Evolutionary conservation across 2,329 filamentous ascomycete species (phyloP), one percentile per base, ranked within the genome.

Genomic region (Fusarium vanettenii): DNA sequence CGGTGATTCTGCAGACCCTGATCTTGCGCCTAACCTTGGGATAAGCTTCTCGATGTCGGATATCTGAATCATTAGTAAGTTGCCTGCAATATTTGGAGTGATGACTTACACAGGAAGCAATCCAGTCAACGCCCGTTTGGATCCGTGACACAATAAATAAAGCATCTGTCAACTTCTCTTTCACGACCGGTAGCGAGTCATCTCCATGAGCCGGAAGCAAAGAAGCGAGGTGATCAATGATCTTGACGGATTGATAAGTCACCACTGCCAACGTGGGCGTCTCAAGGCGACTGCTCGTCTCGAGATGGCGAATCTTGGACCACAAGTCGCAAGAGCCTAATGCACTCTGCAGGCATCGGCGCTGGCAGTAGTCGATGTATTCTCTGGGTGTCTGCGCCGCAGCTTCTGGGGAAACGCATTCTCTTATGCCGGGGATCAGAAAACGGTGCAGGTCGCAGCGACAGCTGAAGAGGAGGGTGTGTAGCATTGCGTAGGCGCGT

Each of bases 371-470:
- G 25, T 74, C 61, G 10, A 71, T 66, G 13, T 73, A 78, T 1
- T 68, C 67, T 2, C 33, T 27, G 1, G 76, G 75, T 0, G 76
- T 78, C 9, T 71, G 66, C 0, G 11, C 16, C 10, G 69, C 22
- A 2, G 71, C 75, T 14, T 73, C 73, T 6, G 66, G n/a, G 0
- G 71, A 78, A 0, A 78, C 73, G 0, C 68, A 62, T 6, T 81
- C 79, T 6, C 76, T 67, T 0, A 81, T 80, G 0, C 75, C 79
- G 0, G 79, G 76, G 0, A 80, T 76, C 0, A 80, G 33, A 1
- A 81, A 80, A 0, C 79, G 73, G 11, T 79, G 78, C 0, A 80
- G 66, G 22, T 81, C 78, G 22, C 78, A 80, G 4, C 74, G 72
- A 14, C 72, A 77, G 0, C 72, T 74, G 14, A 76, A 64, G 1